Evolutionary conservation across 768 basidiomycete genomes (phyloP).

Genomic region (Leccinum boreale): DNA sequence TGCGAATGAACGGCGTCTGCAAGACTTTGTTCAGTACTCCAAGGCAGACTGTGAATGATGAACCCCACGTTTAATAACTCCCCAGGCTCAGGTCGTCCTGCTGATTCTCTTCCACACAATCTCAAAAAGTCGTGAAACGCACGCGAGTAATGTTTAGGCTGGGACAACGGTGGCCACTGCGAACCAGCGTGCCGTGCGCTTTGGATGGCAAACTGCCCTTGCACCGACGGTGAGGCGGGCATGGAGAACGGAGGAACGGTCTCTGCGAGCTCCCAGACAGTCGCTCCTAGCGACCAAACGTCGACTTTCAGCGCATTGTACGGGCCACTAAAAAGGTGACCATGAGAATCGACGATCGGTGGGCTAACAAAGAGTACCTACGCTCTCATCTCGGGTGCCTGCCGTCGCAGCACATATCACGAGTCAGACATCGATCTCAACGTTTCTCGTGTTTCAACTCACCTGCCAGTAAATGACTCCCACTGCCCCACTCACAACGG

Average conservation of each 20-base stretch:
- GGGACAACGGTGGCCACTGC: slow-evolving; percentile 61
- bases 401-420: not conserved
- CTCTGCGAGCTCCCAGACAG: slow-evolving; percentile 80
- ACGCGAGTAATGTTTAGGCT: slow-evolving; percentile 60
- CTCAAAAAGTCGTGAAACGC: slow-evolving; percentile 72
- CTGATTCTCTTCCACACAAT: slow-evolving; percentile 60
- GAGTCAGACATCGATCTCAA: not conserved
- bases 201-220: slow-evolving; percentile 34
- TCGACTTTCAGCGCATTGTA: slow-evolving; percentile 77
- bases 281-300: slow-evolving; percentile 80
- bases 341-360: slow-evolving; percentile 3
- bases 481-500: slow-evolving; percentile 53
- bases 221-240: slow-evolving; percentile 19
- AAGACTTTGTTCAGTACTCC: slow-evolving; percentile 3
- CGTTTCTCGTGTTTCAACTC: slow-evolving; percentile 14
- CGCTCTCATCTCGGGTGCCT: slow-evolving; percentile 76
- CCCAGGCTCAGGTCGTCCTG: slow-evolving; percentile 50
- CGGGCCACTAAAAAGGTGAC: slow-evolving; percentile 43
- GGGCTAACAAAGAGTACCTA: slow-evolving; percentile 33
- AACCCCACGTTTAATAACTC: slow-evolving; percentile 56
- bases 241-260: slow-evolving; percentile 70
- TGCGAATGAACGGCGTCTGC: slow-evolving; percentile 63
- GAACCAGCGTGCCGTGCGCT: slow-evolving; percentile 44
- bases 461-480: slow-evolving; percentile 84
- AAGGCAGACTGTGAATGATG: not conserved